Base-by-base conservation (phyloP, 75 land plant genomes). In the Selaginella moellendorffii region DNA sequence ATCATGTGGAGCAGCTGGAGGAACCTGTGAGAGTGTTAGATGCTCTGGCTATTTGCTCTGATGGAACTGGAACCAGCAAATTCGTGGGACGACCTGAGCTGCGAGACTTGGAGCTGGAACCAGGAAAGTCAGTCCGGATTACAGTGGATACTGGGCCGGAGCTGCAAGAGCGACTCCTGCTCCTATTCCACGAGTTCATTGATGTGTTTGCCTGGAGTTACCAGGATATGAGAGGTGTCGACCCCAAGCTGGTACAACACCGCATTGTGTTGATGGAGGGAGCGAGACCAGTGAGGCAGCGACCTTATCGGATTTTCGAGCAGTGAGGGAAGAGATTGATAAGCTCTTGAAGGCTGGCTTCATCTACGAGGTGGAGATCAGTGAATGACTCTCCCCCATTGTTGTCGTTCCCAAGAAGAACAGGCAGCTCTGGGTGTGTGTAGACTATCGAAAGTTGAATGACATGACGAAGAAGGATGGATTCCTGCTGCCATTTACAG, bases 331-430 rank as follows among this genome's bases (percentile, higher is more conserved):
- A 26, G 66, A 68, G 17, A 52, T 73, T 0, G 26, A 58, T 0
- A 73, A 73, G 53, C 30, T 68, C 21, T 24, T 73, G 1, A 31
- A 62, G 17, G 71, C 60, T 20, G 71, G 60, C 22, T 46, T 68
- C 22, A 73, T 73, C 58, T 73, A 69, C 30, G 61, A 0, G 0
- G 72, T 73, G 0, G 24, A 61, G 20, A 59, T 30, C 31, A 60
- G 52, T 0, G 52, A 69, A 30, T 73, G 75, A 73, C 65, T 73
- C 17, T 60, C 74, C 0, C 72, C 75, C 17, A 62, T 62, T 0
- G 31, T 71, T 1, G 46, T 63, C 12, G 60, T 68, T 8, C 70
- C 14, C 12, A 71, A 71, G 31, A 71, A 71, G 31, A 0, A 5
- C 0, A 0, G n/a, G 28, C 63, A 65, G 68, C 28, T 64, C 2